Evolutionary conservation across 2,329 filamentous ascomycete species (phyloP).

Genomic region (Scedosporium aurantiacum): DNA sequence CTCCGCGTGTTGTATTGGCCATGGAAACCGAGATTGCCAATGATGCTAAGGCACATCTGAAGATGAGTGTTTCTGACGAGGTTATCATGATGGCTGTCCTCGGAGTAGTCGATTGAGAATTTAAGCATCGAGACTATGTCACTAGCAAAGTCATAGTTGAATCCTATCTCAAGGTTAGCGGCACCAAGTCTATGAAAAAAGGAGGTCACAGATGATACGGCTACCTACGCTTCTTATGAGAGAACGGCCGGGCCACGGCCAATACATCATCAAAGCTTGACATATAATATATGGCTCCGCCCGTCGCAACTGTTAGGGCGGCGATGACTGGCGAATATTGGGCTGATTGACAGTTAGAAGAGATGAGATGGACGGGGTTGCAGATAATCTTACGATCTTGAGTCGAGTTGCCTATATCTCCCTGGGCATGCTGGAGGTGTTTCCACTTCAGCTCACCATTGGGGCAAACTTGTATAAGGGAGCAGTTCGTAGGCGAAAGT

Average conservation of each 20-base stretch:
- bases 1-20: conserved; percentile 50
- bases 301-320: conserved; percentile 43
- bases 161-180: conserved; percentile 27
- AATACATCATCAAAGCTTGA: conserved; percentile 61
- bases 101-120: conserved; percentile 69
- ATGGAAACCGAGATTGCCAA: conserved; percentile 66
- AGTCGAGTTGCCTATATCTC: conserved; percentile 35
- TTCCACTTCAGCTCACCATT: conserved; percentile 51
- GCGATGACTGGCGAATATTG: conserved; percentile 49
- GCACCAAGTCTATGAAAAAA: not conserved
- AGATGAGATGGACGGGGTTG: not conserved
- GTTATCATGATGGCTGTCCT: conserved; percentile 60
- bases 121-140: conserved; percentile 61
- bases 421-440: conserved; percentile 34
- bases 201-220: not conserved
- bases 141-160: conserved; percentile 50
- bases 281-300: conserved; percentile 32
- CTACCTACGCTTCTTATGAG: conserved; percentile 23
- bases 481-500: conserved; percentile 49
- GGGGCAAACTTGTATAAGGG: conserved; percentile 45
- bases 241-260: conserved; percentile 48
- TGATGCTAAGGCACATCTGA: conserved; percentile 65
- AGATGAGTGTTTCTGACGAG: conserved; percentile 63
- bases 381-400: conserved; percentile 30
- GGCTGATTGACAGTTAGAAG: conserved; percentile 22